Conservation (phyloP, 495 filamentous ascomycete genomes). For the Aspergillus leporis region DNA sequence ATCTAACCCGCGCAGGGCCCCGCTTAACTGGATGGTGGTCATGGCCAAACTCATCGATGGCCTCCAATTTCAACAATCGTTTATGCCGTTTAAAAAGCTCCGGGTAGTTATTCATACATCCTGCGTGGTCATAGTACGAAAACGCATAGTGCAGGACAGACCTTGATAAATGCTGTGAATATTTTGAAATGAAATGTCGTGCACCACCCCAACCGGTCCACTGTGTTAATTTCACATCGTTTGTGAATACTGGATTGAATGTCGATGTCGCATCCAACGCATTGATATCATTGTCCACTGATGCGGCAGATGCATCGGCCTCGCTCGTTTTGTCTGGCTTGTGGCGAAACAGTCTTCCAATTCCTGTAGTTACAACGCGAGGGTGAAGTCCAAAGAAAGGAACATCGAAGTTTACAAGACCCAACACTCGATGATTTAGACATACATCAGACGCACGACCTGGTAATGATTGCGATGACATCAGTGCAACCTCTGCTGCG, state of each 20-base stretch:
- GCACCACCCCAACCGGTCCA: conserved; percentile 66
- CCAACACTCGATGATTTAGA: conserved; percentile 72
- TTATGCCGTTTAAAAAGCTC: conserved; percentile 70
- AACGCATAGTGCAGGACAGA: conserved; percentile 73
- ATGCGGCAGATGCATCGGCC: not conserved
- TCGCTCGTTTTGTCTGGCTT: conserved; percentile 37
- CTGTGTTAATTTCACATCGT: conserved; percentile 65
- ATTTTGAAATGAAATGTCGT: conserved; percentile 78
- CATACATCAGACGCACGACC: not conserved
- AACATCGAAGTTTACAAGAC: conserved; percentile 81
- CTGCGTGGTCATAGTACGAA: conserved; percentile 81
- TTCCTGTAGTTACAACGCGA: conserved; percentile 76
- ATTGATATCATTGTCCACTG: conserved; percentile 20
- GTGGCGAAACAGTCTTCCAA: conserved; percentile 72
- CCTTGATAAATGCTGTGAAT: conserved; percentile 64
- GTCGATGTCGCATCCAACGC: conserved; percentile 9
- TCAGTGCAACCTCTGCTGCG: conserved; percentile 73
- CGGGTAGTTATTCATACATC: conserved; percentile 73
- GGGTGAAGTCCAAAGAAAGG: conserved; percentile 90
- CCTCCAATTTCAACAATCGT: conserved; percentile 66
- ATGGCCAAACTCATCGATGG: conserved; percentile 40
- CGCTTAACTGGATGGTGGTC: conserved; percentile 15
- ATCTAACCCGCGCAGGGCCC: conserved; percentile 58
- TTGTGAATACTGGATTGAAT: conserved; percentile 72
- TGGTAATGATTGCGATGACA: conserved; percentile 32